Evolutionary conservation across 2,329 filamentous ascomycete species (phyloP).

Genomic region (Geosmithia morbida): DNA sequence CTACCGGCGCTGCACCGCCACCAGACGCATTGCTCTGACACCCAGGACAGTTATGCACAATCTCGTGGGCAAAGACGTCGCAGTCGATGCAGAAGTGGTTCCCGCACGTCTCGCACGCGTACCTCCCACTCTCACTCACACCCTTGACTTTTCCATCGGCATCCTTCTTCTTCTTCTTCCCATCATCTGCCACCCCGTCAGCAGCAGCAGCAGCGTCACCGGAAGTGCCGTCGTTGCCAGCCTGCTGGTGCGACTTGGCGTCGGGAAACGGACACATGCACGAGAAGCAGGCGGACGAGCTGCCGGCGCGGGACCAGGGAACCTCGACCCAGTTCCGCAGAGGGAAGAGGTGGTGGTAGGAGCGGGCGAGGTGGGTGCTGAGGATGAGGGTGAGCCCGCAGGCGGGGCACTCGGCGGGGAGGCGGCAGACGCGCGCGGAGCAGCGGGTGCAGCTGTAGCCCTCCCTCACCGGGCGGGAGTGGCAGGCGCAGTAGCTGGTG

Average conservation of each 20-base stretch:
- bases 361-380: constrained; percentile 84
- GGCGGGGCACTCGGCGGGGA: constrained; percentile 82
- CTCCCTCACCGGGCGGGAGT: constrained; percentile 66
- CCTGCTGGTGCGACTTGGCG: not conserved
- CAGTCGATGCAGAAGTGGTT: constrained; percentile 98
- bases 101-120: constrained; percentile 75
- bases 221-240: too few relatives aligned
- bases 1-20: constrained; percentile 6
- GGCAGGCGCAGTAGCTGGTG: constrained; percentile 75
- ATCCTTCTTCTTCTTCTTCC: constrained; percentile 6
- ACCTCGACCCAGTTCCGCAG: constrained; percentile 86
- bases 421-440: constrained; percentile 71
- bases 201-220: constrained; percentile 13
- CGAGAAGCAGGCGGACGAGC: constrained; percentile 56
- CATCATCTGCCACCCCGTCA: constrained; percentile 3
- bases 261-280: constrained; percentile 63
- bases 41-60: constrained; percentile 90
- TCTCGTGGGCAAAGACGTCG: constrained; percentile 87
- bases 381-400: constrained; percentile 88
- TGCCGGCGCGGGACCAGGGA: constrained; percentile 57
- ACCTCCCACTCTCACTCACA: constrained; percentile 74
- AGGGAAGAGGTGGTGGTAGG: constrained; percentile 86
- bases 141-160: constrained; percentile 32
- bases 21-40: constrained; percentile 44
- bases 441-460: constrained; percentile 90